Evolutionary conservation across 2,329 filamentous ascomycete species (phyloP).

Genomic region (Alternaria brassicicola): DNA sequence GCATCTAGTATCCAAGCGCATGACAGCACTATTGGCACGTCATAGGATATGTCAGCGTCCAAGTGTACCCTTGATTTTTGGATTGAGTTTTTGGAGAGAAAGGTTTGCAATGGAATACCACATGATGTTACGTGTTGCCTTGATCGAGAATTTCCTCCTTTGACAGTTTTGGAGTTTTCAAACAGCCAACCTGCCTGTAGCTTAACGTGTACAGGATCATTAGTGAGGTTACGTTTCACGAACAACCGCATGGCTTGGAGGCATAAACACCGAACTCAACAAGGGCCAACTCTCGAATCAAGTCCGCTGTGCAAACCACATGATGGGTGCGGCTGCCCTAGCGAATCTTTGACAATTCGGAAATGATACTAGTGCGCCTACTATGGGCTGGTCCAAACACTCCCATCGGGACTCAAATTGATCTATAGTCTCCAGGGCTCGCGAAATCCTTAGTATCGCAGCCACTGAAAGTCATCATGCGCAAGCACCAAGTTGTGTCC

Average conservation of each 20-base stretch:
- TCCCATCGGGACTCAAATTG: not conserved
- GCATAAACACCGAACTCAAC: not conserved
- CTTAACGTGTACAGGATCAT: not conserved
- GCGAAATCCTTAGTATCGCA: constrained; percentile 24
- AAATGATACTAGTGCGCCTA: not conserved
- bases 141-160: not conserved
- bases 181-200: not conserved
- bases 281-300: not conserved
- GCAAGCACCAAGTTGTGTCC: constrained; percentile 40
- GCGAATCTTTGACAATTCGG: not conserved
- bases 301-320: not conserved
- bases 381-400: not conserved
- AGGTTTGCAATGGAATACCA: not conserved
- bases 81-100: not conserved
- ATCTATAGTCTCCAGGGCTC: not conserved
- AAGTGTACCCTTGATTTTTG: not conserved
- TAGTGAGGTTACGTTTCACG: not conserved
- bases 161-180: not conserved
- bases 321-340: not conserved
- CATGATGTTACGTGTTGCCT: not conserved
- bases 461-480: constrained; percentile 39
- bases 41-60: not conserved
- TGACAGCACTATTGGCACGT: not conserved
- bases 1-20: not conserved
- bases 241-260: not conserved